Evolutionary conservation across 2,329 filamentous ascomycete species (phyloP).

Genomic region (Gaeumannomyces tritici): DNA sequence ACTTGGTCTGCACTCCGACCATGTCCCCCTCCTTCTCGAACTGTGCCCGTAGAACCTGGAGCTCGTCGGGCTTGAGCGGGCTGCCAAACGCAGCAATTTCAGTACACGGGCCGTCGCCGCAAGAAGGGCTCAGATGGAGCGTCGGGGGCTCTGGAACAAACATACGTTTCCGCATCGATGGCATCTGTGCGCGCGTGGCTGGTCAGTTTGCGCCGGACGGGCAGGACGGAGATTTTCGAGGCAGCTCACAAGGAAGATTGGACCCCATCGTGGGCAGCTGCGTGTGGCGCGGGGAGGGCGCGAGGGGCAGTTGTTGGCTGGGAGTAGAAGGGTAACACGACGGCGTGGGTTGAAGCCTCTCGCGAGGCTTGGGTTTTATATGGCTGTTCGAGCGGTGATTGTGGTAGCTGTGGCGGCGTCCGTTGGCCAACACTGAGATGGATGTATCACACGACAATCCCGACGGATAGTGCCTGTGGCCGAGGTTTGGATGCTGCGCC

Average conservation of each 20-base stretch:
- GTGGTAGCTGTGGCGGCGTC: not conserved
- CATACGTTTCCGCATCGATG: constrained; percentile 88
- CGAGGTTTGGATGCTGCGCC: not conserved
- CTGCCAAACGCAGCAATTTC: constrained; percentile 29
- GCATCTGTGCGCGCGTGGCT: constrained; percentile 57
- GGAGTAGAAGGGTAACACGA: not conserved
- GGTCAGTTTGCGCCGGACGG: not conserved
- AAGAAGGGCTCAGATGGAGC: not conserved
- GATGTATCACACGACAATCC: not conserved
- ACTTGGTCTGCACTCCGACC: constrained; percentile 95
- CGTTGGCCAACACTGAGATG: not conserved
- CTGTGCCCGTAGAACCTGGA: constrained; percentile 84
- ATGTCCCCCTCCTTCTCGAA: constrained; percentile 97
- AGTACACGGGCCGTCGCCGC: constrained; percentile 9
- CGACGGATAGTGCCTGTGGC: constrained; percentile 1
- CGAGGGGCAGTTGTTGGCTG: not conserved
- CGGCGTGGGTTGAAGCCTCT: not conserved
- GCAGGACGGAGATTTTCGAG: not conserved
- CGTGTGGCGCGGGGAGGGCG: not conserved
- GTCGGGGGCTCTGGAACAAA: not conserved
- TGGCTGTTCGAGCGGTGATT: not conserved
- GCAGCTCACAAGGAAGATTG: constrained; percentile 34
- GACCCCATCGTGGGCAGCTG: constrained; percentile 28
- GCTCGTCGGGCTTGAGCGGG: constrained; percentile 82
- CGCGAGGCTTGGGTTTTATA: not conserved